phyloP scores from a whole-genome alignment of 1,284 basidiomycete species.

The Rhodotorula sp. region DNA sequence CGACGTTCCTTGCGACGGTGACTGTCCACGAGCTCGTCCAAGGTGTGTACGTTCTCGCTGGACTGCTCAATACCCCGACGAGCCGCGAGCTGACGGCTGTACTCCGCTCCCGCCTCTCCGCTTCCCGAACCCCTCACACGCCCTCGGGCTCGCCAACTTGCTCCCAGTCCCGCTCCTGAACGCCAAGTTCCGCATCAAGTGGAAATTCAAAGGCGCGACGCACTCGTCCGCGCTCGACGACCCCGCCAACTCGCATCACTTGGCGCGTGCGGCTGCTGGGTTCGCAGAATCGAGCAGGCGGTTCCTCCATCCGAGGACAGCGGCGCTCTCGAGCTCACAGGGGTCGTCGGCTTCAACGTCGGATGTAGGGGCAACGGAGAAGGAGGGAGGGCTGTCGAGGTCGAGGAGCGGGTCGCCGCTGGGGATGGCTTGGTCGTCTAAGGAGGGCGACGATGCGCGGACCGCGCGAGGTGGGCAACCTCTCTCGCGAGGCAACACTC shows the following conservation, averaged over 20 bases:
- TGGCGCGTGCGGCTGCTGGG: not conserved
- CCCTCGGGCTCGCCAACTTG: no score
- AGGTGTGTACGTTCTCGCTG: not conserved
- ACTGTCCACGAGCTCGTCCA: constrained; percentile 35
- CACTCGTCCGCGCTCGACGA: not conserved
- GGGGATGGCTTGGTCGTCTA: constrained; percentile 2
- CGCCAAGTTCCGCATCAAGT: constrained; percentile 36
- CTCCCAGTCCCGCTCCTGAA: constrained; percentile 29
- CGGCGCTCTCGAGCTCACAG: not conserved
- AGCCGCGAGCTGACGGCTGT: not conserved
- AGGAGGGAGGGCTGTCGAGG: not conserved
- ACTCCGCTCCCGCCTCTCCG: not conserved
- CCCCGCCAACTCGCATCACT: no score
- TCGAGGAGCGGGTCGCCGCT: constrained; percentile 1
- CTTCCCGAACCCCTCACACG: not conserved
- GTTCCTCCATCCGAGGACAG: constrained; percentile 17
- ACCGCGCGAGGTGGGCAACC: constrained; percentile 10
- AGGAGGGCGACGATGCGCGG: not conserved
- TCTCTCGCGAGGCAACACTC: constrained; percentile 8
- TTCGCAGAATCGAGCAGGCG: constrained; percentile 9
- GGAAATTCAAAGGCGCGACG: constrained; percentile 38
- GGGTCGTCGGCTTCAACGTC: not conserved
- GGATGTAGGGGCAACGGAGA: not conserved
- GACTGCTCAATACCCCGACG: no score
- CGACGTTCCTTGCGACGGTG: constrained; percentile 33